A percentile compares a stretch with the other conserved stretches of the same genome.
Conservation (phyloP, 805 yeast species). For the Yarrowia sp. region DNA sequence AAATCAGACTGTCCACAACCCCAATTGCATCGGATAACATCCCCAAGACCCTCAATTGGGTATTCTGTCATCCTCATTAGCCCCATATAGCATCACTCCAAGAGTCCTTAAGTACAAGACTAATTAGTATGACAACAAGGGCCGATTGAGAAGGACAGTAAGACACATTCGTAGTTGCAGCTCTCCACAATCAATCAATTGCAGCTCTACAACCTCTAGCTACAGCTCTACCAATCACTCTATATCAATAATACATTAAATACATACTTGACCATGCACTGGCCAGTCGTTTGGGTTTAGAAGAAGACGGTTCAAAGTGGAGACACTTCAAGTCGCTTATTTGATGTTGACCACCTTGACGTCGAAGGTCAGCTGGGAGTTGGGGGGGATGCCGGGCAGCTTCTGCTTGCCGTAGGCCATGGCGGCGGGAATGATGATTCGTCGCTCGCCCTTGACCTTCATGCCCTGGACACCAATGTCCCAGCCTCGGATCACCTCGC, state of each 20-base stretch:
- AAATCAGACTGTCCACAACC: no score
- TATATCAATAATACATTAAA: slow-evolving; percentile 36
- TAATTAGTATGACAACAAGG: no score
- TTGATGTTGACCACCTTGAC: slow-evolving; percentile 91
- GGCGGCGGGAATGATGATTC: slow-evolving; percentile 93
- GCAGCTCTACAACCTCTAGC: neutral
- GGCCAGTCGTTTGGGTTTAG: slow-evolving; percentile 9
- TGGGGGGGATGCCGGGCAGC: slow-evolving; percentile 97
- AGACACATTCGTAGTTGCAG: no score
- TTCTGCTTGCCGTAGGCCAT: slow-evolving; percentile 96
- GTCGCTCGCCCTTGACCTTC: slow-evolving; percentile 99
- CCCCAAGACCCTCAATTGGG: no score
- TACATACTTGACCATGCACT: slow-evolving; percentile 21
- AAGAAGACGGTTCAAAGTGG: neutral
- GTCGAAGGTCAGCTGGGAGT: slow-evolving; percentile 95
- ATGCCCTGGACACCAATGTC: slow-evolving; percentile 98
- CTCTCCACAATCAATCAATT: no score
- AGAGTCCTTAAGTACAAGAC: no score
- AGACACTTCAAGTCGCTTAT: slow-evolving; percentile 52
- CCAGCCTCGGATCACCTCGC: slow-evolving; percentile 99
- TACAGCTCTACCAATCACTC: neutral
- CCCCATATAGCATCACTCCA: no score
- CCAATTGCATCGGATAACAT: no score
- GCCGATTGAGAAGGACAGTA: no score
- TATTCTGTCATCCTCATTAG: no score